Conservation (phyloP, 805 yeast species). For the Barnettozyma vustinii region DNA sequence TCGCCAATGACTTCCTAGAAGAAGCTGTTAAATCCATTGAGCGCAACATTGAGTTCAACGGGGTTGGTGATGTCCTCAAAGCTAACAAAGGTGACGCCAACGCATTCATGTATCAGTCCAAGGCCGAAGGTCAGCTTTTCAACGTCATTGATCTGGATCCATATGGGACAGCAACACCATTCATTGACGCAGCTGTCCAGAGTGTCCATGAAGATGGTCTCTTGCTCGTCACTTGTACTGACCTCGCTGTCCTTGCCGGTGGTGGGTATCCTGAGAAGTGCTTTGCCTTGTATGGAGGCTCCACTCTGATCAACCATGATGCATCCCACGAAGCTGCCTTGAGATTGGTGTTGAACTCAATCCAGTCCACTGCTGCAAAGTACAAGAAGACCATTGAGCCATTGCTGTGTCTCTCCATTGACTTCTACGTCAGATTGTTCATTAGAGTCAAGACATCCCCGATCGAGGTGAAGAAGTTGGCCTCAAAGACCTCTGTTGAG, state of each 20-base stretch:
- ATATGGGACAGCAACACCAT: conserved; percentile 96
- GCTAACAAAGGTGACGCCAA: conserved; percentile 91
- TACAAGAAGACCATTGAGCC: conserved; percentile 88
- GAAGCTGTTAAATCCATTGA: conserved; percentile 82
- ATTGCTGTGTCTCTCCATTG: conserved; percentile 76
- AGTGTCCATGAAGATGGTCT: conserved; percentile 80
- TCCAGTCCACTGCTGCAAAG: conserved; percentile 81
- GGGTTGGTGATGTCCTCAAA: conserved; percentile 48
- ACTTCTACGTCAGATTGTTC: conserved; percentile 86
- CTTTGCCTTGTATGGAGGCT: conserved; percentile 91
- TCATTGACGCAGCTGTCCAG: conserved; percentile 87
- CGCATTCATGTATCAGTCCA: conserved; percentile 57
- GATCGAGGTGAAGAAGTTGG: conserved; percentile 70
- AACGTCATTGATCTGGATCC: conserved; percentile 95
- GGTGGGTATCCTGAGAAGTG: conserved; percentile 96
- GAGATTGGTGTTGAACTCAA: conserved; percentile 70
- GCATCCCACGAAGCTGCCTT: conserved; percentile 92
- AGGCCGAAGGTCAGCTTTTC: conserved; percentile 41
- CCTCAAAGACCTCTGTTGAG: conserved; percentile 69
- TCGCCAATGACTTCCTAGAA: conserved; percentile 86
- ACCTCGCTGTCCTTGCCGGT: conserved; percentile 92
- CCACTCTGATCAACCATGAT: conserved; percentile 64
- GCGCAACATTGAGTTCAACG: conserved; percentile 64
- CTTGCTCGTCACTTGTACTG: conserved; percentile 90
- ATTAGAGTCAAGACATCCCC: conserved; percentile 77